phyloP scores from a whole-genome alignment of 805 yeast species.

The Candida palmyrensis region DNA sequence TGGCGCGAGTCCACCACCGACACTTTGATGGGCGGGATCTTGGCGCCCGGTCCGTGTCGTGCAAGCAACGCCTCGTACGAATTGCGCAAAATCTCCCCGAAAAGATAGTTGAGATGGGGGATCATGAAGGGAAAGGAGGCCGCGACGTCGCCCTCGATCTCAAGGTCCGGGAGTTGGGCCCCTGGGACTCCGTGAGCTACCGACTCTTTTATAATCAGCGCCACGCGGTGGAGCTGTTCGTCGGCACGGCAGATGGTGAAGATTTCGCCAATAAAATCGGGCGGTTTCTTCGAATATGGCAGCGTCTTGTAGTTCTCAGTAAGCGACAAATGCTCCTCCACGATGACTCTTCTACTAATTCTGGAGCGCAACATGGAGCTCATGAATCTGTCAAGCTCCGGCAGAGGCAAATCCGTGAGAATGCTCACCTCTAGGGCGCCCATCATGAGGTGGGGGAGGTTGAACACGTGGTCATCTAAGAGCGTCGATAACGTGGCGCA shows the following conservation, averaged over 20 bases:
- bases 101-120: conserved; percentile 78
- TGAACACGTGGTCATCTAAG: conserved; percentile 73
- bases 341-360: conserved; percentile 82
- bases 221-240: conserved; percentile 58
- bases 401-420: conserved; percentile 51
- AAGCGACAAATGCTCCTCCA: conserved; percentile 84
- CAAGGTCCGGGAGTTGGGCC: conserved; percentile 62
- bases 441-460: conserved; percentile 86
- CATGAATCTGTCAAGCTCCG: conserved; percentile 66
- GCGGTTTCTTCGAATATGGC: conserved; percentile 44
- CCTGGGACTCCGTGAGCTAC: conserved; percentile 51
- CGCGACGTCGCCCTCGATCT: conserved; percentile 67
- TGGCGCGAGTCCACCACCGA: conserved; percentile 64
- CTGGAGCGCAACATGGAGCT: conserved; percentile 77
- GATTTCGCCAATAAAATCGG: conserved; percentile 69
- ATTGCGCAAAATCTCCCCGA: conserved; percentile 86
- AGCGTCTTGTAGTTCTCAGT: conserved; percentile 55
- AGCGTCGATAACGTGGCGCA: conserved; percentile 59
- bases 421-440: conserved; percentile 83
- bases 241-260: conserved; percentile 73
- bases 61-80: conserved; percentile 58
- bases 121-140: conserved; percentile 76
- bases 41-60: conserved; percentile 25
- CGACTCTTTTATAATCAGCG: conserved; percentile 42
- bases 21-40: conserved; percentile 71